Evolutionary conservation across 345 rosid genomes (phyloP), one percentile per base, ranked within the genome.

Genomic region (Eucalyptus curtisii): DNA sequence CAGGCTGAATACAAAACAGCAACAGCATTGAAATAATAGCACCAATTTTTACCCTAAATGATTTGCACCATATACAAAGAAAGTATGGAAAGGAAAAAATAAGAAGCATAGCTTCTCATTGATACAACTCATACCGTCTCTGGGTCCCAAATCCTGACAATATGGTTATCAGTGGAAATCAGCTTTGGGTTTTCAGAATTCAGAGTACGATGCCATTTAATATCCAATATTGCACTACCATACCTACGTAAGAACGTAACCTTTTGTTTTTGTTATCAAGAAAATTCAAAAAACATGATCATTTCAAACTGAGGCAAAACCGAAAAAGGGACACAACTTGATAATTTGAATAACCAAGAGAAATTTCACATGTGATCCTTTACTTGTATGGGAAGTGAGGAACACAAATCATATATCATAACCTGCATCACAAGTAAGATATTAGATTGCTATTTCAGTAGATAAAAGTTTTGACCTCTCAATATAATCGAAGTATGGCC

Each of bases 141-240:
- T 4, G 98, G 99, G 88, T 96, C 98, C 99, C 99, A 97, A 92
- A 96, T 94, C 93, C 96, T 95, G 89, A 97, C 99, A 90, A 95
- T 90, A 91, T 95, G 98, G 81, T 89, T 94, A 91, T 97, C 99
- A 31, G 99, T 94, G 42, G 98, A 94, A 86, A 96, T 92, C 89
- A 97, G 87, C 92, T 95, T 95, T 49, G 95, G 97, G 31, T 92
- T 91, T 55, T 96, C 99, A 86, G 96, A 93, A 90, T 96, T 96
- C 49, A 93, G 95, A 90, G 96, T 95, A 14, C 89, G n/a, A 91
- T 97, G 99, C 99, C 99, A 96, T 92, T 96, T 96, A 81, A 97
- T 95, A 90, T 94, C 96, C 93, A 96, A 90, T 93, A 96, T 96
- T 49, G 97, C 96, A 90, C 98, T 92, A 88, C 95, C 99, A 89